phyloP scores from a whole-genome alignment of 495 filamentous ascomycete genomes.

The Bacidia gigantensis region DNA sequence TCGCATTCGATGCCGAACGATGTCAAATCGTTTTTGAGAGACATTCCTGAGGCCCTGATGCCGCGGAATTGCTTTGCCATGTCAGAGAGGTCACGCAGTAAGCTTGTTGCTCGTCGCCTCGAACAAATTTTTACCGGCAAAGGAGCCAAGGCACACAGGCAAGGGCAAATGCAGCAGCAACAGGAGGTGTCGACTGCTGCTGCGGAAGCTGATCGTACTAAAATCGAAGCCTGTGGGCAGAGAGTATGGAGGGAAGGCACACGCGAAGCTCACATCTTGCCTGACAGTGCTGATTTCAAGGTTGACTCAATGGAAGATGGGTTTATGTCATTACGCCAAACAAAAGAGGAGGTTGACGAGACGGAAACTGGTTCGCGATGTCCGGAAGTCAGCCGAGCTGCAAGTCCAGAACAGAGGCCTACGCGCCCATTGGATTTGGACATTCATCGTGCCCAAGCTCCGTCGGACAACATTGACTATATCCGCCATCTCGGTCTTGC shows the following conservation, averaged over 20 bases:
- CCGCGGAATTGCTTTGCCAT: constrained; percentile 35
- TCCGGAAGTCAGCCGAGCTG: constrained; percentile 8
- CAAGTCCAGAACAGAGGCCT: constrained; percentile 47
- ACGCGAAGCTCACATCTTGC: constrained; percentile 37
- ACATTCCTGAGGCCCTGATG: constrained; percentile 46
- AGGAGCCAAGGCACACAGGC: constrained; percentile 27
- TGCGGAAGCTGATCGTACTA: constrained; percentile 20
- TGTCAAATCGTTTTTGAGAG: constrained; percentile 43
- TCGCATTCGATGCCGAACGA: constrained; percentile 30
- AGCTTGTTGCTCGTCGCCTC: constrained; percentile 51
- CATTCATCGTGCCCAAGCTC: constrained; percentile 48
- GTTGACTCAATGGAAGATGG: constrained; percentile 10
- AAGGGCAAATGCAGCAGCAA: constrained; percentile 34
- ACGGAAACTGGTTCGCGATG: constrained; percentile 13
- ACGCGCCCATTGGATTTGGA: constrained; percentile 61
- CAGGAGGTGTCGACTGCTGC: constrained; percentile 42
- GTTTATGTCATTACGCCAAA: neutral
- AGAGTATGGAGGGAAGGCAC: constrained; percentile 24
- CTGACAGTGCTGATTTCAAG: constrained; percentile 7
- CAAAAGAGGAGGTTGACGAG: constrained; percentile 16
- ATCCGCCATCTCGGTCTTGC: constrained; percentile 56
- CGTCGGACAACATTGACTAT: constrained; percentile 61
- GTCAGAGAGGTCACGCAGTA: constrained; percentile 57
- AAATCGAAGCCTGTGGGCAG: constrained; percentile 23
- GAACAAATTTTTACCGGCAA: constrained; percentile 73